Evolutionary conservation across 176 grass and related monocot species (phyloP).

Genomic region (Bromus sterilis): DNA sequence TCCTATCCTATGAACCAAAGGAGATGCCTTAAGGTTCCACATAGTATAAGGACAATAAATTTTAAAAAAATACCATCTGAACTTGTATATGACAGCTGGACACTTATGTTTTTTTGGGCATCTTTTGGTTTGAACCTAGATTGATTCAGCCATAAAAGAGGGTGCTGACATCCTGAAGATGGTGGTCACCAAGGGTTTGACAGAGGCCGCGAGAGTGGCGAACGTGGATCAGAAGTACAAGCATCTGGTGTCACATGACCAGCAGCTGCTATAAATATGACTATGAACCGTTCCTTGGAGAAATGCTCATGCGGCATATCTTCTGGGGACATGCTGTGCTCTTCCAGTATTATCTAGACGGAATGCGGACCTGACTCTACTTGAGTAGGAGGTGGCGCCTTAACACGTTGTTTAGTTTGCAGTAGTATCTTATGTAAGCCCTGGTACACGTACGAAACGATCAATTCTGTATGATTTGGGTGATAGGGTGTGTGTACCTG

Average conservation of each 20-base stretch:
- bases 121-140: conserved; percentile 40
- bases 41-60: too few relatives aligned
- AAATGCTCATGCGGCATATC: neutral
- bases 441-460: too few relatives aligned
- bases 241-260: conserved; percentile 54
- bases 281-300: neutral
- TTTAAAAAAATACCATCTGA: too few relatives aligned
- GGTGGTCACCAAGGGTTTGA: conserved; percentile 59
- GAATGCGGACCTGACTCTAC: neutral
- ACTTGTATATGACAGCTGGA: neutral
- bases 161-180: conserved; percentile 60
- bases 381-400: too few relatives aligned
- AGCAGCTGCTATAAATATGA: conserved; percentile 21
- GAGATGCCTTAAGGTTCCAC: too few relatives aligned
- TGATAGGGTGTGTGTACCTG: too few relatives aligned
- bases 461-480: too few relatives aligned
- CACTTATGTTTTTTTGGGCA: neutral
- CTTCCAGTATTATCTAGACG: neutral
- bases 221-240: conserved; percentile 88
- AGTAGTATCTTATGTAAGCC: too few relatives aligned
- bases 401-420: too few relatives aligned
- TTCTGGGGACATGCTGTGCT: neutral
- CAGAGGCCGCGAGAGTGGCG: conserved; percentile 36
- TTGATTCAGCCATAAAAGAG: conserved; percentile 74
- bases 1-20: too few relatives aligned